Percentiles rank a stretch among this genome's conserved stretches.
phyloP scores from a whole-genome alignment of 441 rosid species.

The Brassica hybrid region DNA sequence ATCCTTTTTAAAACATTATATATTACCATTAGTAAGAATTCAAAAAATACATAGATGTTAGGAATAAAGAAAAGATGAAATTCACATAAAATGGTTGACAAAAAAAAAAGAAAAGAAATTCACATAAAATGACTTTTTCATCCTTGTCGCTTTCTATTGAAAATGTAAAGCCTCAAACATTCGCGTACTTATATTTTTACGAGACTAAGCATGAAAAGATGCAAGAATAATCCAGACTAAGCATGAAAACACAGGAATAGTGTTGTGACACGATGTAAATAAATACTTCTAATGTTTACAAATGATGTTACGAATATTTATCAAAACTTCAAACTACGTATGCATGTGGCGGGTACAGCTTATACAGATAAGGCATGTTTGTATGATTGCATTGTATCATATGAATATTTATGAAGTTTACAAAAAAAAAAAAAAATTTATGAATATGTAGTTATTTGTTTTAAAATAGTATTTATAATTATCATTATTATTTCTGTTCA shows the following conservation, averaged over 20 bases:
- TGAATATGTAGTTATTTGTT: not conserved
- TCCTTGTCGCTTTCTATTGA: not conserved
- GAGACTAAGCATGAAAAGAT: not conserved
- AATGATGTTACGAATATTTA: no score
- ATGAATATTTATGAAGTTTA: not conserved
- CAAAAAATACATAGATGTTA: no score
- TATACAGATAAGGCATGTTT: no score
- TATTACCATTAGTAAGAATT: no score
- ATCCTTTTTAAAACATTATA: no score
- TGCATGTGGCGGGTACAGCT: not conserved
- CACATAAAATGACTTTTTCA: not conserved
- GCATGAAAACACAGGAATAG: not conserved
- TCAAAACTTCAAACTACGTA: no score
- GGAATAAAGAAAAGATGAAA: not conserved
- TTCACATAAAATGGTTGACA: no score
- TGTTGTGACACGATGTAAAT: no score
- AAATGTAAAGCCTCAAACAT: not conserved
- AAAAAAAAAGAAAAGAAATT: no score
- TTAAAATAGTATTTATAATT: not conserved
- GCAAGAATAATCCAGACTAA: not conserved
- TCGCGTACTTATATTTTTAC: not conserved
- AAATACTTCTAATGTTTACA: no score
- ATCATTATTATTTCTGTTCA: not conserved
- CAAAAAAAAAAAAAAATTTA: no score
- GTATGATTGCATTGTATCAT: not conserved